Conservation (phyloP, 73 alveolate species). For the Durusdinium trenchii region DNA sequence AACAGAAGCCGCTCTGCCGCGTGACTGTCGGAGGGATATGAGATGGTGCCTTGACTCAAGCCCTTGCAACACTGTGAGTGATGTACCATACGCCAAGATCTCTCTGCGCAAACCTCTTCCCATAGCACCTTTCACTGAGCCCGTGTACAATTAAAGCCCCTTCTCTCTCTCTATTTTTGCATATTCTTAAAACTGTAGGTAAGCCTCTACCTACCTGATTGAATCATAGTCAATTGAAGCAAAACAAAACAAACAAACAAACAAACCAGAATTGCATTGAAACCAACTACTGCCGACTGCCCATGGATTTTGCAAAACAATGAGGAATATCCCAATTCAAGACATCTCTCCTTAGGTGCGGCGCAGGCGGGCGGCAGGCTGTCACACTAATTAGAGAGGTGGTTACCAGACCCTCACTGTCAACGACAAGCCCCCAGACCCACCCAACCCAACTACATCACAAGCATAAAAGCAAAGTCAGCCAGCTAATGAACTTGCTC, state of each 20-base stretch:
- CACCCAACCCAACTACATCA: neutral
- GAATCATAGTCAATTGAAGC: neutral
- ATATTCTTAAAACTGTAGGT: neutral
- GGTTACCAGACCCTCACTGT: neutral
- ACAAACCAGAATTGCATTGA: neutral
- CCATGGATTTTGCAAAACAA: neutral
- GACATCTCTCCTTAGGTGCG: slow-evolving; percentile 18
- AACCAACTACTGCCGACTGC: neutral
- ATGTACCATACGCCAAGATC: neutral
- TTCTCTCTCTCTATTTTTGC: neutral
- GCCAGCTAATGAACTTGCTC: neutral
- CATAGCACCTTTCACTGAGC: neutral
- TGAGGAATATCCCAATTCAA: neutral
- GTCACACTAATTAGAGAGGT: neutral
- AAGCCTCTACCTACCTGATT: neutral
- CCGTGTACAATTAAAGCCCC: neutral
- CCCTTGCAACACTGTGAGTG: neutral
- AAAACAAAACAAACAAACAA: neutral
- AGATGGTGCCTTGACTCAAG: slow-evolving; percentile 25
- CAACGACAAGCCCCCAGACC: neutral
- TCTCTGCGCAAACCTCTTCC: neutral
- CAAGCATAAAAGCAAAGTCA: neutral
- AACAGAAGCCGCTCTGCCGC: neutral
- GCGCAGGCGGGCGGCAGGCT: neutral
- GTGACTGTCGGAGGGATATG: neutral